Evolutionary conservation across 2,329 filamentous ascomycete species (phyloP).

Genomic region (Colletotrichum magnum): DNA sequence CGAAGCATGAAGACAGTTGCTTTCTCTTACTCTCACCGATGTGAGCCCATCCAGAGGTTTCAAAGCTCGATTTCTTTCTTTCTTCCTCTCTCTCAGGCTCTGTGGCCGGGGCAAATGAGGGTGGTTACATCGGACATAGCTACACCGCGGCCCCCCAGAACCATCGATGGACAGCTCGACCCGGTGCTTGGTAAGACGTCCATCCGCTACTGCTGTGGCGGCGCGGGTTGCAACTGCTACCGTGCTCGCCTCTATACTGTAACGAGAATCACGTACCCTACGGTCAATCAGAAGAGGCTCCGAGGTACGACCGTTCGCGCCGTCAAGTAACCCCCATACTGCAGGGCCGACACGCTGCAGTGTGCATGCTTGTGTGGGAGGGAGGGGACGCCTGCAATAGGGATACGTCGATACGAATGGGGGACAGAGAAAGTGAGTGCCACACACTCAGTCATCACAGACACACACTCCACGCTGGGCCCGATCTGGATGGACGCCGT

Average conservation of each 20-base stretch:
- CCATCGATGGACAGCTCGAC: background rate
- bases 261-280: slow-evolving; percentile 42
- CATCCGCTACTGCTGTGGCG: slow-evolving; percentile 9
- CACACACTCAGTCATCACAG: slow-evolving; percentile 7
- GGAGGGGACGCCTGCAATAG: background rate
- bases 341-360: slow-evolving; percentile 31
- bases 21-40: background rate
- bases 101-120: background rate
- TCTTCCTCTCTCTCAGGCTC: background rate
- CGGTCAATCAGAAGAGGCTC: slow-evolving; percentile 48
- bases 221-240: slow-evolving; percentile 8
- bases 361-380: slow-evolving; percentile 6
- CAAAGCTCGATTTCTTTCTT: too few relatives aligned
- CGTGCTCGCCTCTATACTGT: background rate
- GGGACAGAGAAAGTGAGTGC: slow-evolving; percentile 7
- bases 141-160: slow-evolving; percentile 14
- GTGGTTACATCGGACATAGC: slow-evolving; percentile 16
- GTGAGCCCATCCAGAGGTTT: slow-evolving; percentile 6
- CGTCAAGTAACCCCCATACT: slow-evolving; percentile 26
- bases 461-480: slow-evolving; percentile 12
- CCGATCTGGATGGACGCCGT: slow-evolving; percentile 38
- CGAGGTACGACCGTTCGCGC: slow-evolving; percentile 49
- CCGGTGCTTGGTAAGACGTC: slow-evolving; percentile 19
- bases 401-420: slow-evolving; percentile 31
- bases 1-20: background rate